Evolutionary conservation across 140 eudicot species (phyloP), one percentile per base, ranked within the genome.

Genomic region (Flaveria floridana): DNA sequence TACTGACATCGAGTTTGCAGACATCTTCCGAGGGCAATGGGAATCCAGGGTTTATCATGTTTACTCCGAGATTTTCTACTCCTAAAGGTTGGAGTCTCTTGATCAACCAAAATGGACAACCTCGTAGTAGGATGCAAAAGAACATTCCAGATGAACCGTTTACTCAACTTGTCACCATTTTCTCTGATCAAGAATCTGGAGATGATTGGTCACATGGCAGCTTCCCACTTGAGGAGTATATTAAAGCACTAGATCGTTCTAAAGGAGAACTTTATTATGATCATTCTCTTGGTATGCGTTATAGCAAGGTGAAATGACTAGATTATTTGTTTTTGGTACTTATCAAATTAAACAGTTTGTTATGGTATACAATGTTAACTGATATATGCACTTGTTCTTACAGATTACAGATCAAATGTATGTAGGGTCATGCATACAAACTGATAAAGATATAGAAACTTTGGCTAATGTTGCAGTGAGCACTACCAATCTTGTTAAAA

Each of bases 361-460:
- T 46, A 14, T 70, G 69, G 7, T 30, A 30, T 68, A 59, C 34
- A 47, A 68, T 11, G 56, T 7, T 47, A 61, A 74, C 6, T 6
- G 42, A 80, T 65, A 58, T 44, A 58, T 44, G 50, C 12, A 48
- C 67, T 47, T 83, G 47, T 48, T 78, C 50, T 66, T 68, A 16
- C 78, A 94, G 99, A 87, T 94, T 71, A 94, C 99, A 12, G 99
- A 94, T 82, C 99, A 94, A 72, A 86, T 94, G 75, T 94, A 90
- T 77, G 99, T 94, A 56, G 99, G 99, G 18, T 94, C 99, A 68
- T 94, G 99, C 78, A 87, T 94, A 82, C 99, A 94, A 81, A 88
- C 84, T 14, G 88, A 84, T 76, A 76, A 77, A 55, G 96, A 94
- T 87, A 80, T 94, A 39, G 86, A 88, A 70, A 84, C 85, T 62